Base-by-base conservation (phyloP, 1,284 basidiomycete genomes). In the Megacollybia platyphylla region DNA sequence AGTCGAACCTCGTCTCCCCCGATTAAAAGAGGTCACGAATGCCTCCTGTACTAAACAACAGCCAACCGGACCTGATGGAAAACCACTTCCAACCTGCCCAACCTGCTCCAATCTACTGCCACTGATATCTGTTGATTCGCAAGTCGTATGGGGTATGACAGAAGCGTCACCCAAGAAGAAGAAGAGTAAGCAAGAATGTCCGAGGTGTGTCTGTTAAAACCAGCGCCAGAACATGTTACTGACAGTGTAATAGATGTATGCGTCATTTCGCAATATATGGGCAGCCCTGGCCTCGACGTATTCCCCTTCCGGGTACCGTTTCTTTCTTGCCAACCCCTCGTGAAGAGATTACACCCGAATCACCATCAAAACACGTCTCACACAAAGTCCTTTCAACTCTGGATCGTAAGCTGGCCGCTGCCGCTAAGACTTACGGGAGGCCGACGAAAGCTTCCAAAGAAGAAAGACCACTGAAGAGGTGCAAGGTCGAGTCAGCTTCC, bases 211-310 rank as follows among this genome's bases (percentile, higher is more conserved):
- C 41, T 39, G 36, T 30, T 50, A 42, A 37, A 42, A 37, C 40
- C 53, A 42, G 41, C 41, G 26, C 28, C 46, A 47, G 20, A 24
- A 24, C 5, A 24, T 5, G 20, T 24, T 24, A 24, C 5, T 24
- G 20, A 24, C 20, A 24, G 20, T 24, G 41, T 30, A 46, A 31
- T 51, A 87, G 83, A 46, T 87, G 83, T 54, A 68, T 86, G 58
- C 78, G 83, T 13, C 83, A 87, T 56, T 71, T 67, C 49, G 81
- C 77, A 11, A 87, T 87, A 45, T 87, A 86, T 58, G 67, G 64
- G 4, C 63, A 69, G 40, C 58, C 69, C 2, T 87, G 85, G 85
- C 83, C 83, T 13, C 65, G 67, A 39, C 79, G 83, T 42, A 52
- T 73, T 20, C 61, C 71, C 26, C 59, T 62, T 11, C 70, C 73